Evolutionary conservation across 164 flowering plant genomes (phyloP).

Genomic region (Liriodendron chinense): DNA sequence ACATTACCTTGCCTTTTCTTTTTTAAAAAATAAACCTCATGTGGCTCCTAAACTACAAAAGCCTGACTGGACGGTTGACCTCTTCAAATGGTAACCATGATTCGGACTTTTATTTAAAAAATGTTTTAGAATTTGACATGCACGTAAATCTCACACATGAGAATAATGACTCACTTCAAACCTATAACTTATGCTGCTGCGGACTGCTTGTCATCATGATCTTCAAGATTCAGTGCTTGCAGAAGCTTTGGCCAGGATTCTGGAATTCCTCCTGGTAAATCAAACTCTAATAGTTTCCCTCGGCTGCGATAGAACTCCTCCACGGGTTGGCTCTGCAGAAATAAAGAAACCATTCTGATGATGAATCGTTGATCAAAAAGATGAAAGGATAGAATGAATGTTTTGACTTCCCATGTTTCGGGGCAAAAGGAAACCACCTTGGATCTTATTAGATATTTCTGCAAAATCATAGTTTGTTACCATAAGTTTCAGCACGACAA

Average conservation of each 20-base stretch:
- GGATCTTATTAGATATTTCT: background rate
- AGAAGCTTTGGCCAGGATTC: conserved; percentile 94
- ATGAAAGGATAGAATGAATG: background rate
- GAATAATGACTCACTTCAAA: conserved; percentile 37
- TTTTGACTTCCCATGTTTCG: no score
- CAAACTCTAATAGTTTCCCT: conserved; percentile 78
- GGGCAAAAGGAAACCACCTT: background rate
- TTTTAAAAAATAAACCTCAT: background rate
- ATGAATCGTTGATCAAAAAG: background rate
- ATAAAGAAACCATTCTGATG: conserved; percentile 6
- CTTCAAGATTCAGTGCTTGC: conserved; percentile 73
- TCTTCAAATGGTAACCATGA: background rate
- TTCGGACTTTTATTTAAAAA: conserved; percentile 8
- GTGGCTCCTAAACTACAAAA: background rate
- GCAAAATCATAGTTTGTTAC: background rate
- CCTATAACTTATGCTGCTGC: conserved; percentile 32
- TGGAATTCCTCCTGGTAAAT: conserved; percentile 96
- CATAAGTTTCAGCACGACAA: background rate
- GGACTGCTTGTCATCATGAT: conserved; percentile 50
- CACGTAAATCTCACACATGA: conserved; percentile 27
- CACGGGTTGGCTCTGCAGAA: conserved; percentile 76
- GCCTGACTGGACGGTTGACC: background rate
- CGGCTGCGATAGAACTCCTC: conserved; percentile 77
- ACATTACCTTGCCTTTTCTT: background rate
- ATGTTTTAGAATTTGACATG: conserved; percentile 17